Conservation (phyloP, 2,329 filamentous ascomycete species). For the Nigrospora sphaerica region DNA sequence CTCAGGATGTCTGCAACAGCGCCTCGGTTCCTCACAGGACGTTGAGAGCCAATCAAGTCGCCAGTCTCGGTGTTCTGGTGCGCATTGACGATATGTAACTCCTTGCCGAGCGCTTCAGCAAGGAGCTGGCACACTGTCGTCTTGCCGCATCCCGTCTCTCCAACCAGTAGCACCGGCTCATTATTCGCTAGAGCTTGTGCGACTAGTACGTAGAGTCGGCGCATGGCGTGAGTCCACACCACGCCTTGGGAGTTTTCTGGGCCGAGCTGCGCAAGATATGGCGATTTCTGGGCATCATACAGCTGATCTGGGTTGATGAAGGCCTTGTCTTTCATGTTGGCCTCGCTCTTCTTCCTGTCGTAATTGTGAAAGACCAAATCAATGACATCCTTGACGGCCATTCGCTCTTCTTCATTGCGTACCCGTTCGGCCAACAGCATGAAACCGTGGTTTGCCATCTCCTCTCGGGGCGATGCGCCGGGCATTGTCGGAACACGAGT, state of each 20-base stretch:
- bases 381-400: conserved; percentile 79
- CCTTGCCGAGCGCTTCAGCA: conserved; percentile 68
- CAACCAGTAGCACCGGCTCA: conserved; percentile 89
- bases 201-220: conserved; percentile 84
- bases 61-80: conserved; percentile 98
- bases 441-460: conserved; percentile 87
- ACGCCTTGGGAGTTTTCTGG: conserved; percentile 54
- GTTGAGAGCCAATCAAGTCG: conserved; percentile 90
- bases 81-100: conserved; percentile 87
- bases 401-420: conserved; percentile 78
- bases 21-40: conserved; percentile 80
- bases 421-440: conserved; percentile 95
- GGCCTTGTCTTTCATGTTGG: conserved; percentile 45
- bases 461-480: conserved; percentile 44
- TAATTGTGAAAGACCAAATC: conserved; percentile 65
- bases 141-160: conserved; percentile 96
- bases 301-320: conserved; percentile 66
- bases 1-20: conserved; percentile 61
- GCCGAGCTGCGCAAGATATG: conserved; percentile 45
- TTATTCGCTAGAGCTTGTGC: conserved; percentile 79
- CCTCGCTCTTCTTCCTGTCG: conserved; percentile 1
- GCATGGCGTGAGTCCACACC: conserved; percentile 95
- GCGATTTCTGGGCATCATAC: conserved; percentile 56
- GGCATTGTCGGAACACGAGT: conserved; percentile 33
- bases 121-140: conserved; percentile 93